Evolutionary conservation across 2,329 filamentous ascomycete genomes (phyloP).

Genomic region (Aspergillus vadensis): DNA sequence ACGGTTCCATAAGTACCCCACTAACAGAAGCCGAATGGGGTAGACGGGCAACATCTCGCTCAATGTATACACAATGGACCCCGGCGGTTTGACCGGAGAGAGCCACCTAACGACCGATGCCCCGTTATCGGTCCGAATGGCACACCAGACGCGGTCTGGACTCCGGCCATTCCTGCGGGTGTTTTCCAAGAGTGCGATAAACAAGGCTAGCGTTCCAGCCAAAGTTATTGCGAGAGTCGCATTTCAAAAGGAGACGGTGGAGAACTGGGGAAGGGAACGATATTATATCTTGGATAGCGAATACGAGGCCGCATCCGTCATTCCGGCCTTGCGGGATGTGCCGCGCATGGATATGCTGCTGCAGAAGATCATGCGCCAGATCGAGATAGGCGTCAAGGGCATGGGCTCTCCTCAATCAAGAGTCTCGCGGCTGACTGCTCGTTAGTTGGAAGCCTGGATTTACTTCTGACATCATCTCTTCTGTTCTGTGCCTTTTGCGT

Average conservation of each 20-base stretch:
- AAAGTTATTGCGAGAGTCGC: slow-evolving; percentile 39
- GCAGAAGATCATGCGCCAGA: slow-evolving; percentile 33
- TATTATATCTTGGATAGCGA: slow-evolving; percentile 39
- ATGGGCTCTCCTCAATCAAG: slow-evolving; percentile 32
- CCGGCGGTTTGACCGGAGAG: slow-evolving; percentile 32
- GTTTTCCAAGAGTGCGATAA: slow-evolving; percentile 39
- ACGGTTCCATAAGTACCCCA: slow-evolving; percentile 2
- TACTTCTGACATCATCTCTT: slow-evolving; percentile 5
- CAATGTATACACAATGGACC: slow-evolving; percentile 41
- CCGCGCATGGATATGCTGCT: slow-evolving; percentile 32
- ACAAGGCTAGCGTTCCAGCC: slow-evolving; percentile 38
- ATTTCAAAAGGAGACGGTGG: slow-evolving; percentile 35
- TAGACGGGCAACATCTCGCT: slow-evolving; percentile 39
- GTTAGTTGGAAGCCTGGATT: slow-evolving; percentile 7
- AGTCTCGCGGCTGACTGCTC: slow-evolving; percentile 24
- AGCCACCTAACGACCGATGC: slow-evolving; percentile 27
- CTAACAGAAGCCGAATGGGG: slow-evolving; percentile 4
- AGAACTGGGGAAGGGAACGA: slow-evolving; percentile 32
- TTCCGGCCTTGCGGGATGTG: slow-evolving; percentile 31
- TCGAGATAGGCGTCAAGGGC: slow-evolving; percentile 31
- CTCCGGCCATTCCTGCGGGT: slow-evolving; percentile 37
- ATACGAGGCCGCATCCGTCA: slow-evolving; percentile 41
- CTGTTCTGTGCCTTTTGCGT: slow-evolving; percentile 11
- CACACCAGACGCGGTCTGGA: slow-evolving; percentile 35
- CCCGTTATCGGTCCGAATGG: slow-evolving; percentile 34